A percentile compares a stretch with the other conserved stretches of the same genome.
These are phyloP conservation scores for Pisolithus sp. DNA, from an alignment of 768 basidiomycete genomes.

Conservation along the genomic window DNA sequence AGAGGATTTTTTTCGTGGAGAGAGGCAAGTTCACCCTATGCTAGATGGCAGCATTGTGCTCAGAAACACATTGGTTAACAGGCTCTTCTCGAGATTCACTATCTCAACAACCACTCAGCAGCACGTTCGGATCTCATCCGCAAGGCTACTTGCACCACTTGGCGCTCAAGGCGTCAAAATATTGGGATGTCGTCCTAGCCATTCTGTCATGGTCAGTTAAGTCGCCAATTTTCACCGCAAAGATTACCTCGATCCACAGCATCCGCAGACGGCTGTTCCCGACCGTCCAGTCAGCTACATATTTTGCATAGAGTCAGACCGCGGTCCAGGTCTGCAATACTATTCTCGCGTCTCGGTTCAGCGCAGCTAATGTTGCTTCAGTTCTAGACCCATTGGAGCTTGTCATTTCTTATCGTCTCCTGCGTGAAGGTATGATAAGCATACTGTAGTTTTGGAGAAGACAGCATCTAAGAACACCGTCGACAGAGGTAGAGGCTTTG, in stretches of 20 bases:
- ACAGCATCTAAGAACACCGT: neutral
- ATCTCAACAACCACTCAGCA: constrained; percentile 77
- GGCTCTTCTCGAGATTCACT: constrained; percentile 87
- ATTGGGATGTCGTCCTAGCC: constrained; percentile 39
- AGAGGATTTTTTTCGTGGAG: constrained; percentile 90
- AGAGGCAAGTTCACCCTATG: constrained; percentile 44
- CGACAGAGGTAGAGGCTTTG: constrained; percentile 60
- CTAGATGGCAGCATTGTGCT: constrained; percentile 1
- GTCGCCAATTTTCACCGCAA: neutral
- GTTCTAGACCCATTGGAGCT: constrained; percentile 60
- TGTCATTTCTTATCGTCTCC: constrained; percentile 66
- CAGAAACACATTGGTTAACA: constrained; percentile 24
- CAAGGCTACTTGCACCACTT: constrained; percentile 43
- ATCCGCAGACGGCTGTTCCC: constrained; percentile 67
- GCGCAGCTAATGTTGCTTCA: constrained; percentile 22
- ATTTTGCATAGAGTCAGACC: constrained; percentile 65
- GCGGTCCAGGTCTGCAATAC: constrained; percentile 47
- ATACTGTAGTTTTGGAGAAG: neutral
- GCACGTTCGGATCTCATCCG: constrained; percentile 67
- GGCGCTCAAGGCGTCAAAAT: constrained; percentile 46
- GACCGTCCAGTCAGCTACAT: constrained; percentile 70
- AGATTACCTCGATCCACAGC: neutral
- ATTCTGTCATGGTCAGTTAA: constrained; percentile 43
- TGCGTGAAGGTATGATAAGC: constrained; percentile 64
- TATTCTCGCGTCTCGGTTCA: constrained; percentile 3